Conservation (phyloP, 2,329 filamentous ascomycete genomes). For the Colletotrichum sp. region DNA sequence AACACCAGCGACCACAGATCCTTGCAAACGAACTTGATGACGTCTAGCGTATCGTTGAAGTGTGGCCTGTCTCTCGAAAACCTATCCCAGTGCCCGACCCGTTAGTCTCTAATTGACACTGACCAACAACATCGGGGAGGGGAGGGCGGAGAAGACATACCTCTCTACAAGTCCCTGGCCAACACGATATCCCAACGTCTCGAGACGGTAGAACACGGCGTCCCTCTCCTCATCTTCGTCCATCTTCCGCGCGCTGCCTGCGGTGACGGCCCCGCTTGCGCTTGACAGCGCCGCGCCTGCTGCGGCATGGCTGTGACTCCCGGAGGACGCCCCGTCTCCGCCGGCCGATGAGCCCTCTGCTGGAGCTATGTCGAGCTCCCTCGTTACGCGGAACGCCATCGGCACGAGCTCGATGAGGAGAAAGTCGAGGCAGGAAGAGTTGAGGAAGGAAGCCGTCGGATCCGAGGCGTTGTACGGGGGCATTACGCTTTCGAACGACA, state of each 20-base stretch:
- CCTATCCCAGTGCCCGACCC: slow-evolving; percentile 41
- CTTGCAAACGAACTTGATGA: slow-evolving; percentile 99
- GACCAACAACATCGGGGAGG: neutral
- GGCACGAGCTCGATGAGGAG: slow-evolving; percentile 96
- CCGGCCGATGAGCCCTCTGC: slow-evolving; percentile 31
- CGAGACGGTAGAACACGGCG: slow-evolving; percentile 83
- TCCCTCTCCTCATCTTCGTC: slow-evolving; percentile 86
- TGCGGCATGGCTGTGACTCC: slow-evolving; percentile 5
- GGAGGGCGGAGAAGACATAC: slow-evolving; percentile 45
- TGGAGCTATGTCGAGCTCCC: slow-evolving; percentile 66
- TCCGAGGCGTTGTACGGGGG: slow-evolving; percentile 76
- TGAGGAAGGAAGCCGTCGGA: slow-evolving; percentile 77
- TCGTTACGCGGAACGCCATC: slow-evolving; percentile 85
- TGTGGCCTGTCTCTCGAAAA: slow-evolving; percentile 85
- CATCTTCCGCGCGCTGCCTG: slow-evolving; percentile 38
- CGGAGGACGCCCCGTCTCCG: neutral
- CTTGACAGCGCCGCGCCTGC: slow-evolving; percentile 22
- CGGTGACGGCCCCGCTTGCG: slow-evolving; percentile 20
- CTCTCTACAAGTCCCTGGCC: slow-evolving; percentile 91
- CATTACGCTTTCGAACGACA: slow-evolving; percentile 77
- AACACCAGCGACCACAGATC: slow-evolving; percentile 96
- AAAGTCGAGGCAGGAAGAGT: slow-evolving; percentile 88
- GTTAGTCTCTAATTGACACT: neutral
- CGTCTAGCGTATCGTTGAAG: slow-evolving; percentile 90
- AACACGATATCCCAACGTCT: slow-evolving; percentile 87